Base-by-base conservation (phyloP, 306 rosid genomes). In the Sicyos baderoa region DNA sequence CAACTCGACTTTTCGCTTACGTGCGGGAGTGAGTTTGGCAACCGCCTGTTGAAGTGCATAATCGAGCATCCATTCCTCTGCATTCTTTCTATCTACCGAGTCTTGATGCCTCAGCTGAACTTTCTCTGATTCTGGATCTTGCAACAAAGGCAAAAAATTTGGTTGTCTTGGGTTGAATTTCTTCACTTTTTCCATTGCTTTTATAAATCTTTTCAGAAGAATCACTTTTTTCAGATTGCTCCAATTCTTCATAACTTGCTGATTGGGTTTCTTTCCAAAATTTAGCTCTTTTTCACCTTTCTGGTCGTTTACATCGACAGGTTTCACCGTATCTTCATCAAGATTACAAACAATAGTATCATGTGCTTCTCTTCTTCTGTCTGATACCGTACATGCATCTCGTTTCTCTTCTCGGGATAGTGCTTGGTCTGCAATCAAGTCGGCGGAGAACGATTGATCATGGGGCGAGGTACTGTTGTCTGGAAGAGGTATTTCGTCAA, bases 21-120 rank as follows among this genome's bases (percentile, higher is more conserved):
- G 82, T 9, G 84, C 96, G 0, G 99, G 99, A 67, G 88, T 94
- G 63, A 94, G 82, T 64, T 82, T 80, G 64, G 95, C 76, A 56
- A 90, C 97, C 29, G 85, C 99, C 57, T 82, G 89, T 80, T 84
- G 82, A 77, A 94, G 85, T 45, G 99, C 99, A 68, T 84, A 76
- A 78, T 94, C 99, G 70, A 94, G 96, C 99, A 90, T 88, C 97
- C 97, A 94, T 77, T 94, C 99, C 83, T 86, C 96, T 4, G 95
- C 76, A 18, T 86, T 88, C 80, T 80, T 90, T 77, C 87, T 86
- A 63, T 77, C 95, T 27, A 72, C 94, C 77, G 72, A 71, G 73
- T 70, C 86, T 74, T 77, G 90, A 71, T 80, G 96, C 90, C 84
- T 90, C 71, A 94, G 62, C 51, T 70, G 37, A 74, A 88, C 95